A percentile compares a stretch with the other conserved stretches of the same genome.
phyloP scores from a whole-genome alignment of 768 basidiomycete species.

The Psilocybe sp. region DNA sequence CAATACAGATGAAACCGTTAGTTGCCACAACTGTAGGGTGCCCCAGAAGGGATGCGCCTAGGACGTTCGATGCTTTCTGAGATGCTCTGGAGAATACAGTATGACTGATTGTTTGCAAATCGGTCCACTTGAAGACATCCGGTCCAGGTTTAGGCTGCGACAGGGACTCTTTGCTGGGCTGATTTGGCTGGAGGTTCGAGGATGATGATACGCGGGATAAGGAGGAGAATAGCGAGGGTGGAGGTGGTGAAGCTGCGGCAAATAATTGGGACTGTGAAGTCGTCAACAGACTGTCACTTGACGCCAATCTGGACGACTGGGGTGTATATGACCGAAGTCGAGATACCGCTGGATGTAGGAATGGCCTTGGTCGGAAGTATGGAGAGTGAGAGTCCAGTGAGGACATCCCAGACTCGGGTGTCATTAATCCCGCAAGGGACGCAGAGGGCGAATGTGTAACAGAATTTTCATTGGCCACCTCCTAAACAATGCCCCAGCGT shows the following conservation, averaged over 20 bases:
- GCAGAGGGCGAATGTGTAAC: constrained; percentile 31
- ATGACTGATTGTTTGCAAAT: constrained; percentile 54
- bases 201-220: constrained; percentile 67
- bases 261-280: constrained; percentile 42
- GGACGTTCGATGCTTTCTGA: constrained; percentile 58
- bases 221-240: constrained; percentile 61
- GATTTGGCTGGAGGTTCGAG: constrained; percentile 42
- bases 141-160: constrained; percentile 26
- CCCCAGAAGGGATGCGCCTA: constrained; percentile 58
- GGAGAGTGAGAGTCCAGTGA: constrained; percentile 31
- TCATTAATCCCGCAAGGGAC: constrained; percentile 32
- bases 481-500: background rate
- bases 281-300: constrained; percentile 34
- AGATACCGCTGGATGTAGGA: constrained; percentile 73
- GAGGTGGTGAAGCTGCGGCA: constrained; percentile 47
- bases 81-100: constrained; percentile 53
- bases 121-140: constrained; percentile 77
- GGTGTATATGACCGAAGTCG: constrained; percentile 73
- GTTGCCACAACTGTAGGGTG: constrained; percentile 79
- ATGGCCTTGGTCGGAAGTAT: constrained; percentile 47
- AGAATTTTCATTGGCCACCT: background rate
- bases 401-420: constrained; percentile 35
- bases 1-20: constrained; percentile 87
- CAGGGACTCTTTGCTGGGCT: constrained; percentile 16
- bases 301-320: constrained; percentile 39